Percentiles rank a stretch among this genome's conserved stretches.
phyloP scores from a whole-genome alignment of 2,329 filamentous ascomycete genomes.

The Akanthomyces uredinophilus region DNA sequence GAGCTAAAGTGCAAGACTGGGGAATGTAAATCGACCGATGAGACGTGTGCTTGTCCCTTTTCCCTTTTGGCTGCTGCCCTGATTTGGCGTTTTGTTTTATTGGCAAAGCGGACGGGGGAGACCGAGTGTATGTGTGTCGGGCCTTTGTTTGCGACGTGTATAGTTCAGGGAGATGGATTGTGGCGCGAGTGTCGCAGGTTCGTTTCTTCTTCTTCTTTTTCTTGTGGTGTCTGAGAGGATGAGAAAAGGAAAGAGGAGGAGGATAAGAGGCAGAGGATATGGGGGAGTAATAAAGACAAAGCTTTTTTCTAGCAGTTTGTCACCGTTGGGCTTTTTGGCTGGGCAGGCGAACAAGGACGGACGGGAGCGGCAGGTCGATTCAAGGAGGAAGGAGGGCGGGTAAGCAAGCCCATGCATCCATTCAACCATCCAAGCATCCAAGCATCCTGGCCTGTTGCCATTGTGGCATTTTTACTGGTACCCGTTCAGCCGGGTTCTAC shows the following conservation, averaged over 20 bases:
- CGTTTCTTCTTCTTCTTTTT: neutral
- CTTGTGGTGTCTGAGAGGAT: neutral
- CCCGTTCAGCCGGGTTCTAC: slow-evolving; percentile 4
- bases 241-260: neutral
- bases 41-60: neutral
- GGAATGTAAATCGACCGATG: neutral
- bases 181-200: neutral
- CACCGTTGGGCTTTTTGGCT: neutral
- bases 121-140: neutral
- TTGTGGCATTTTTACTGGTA: neutral
- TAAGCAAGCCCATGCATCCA: neutral
- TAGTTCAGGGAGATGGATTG: neutral
- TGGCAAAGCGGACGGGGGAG: neutral
- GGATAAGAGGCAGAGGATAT: neutral
- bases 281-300: slow-evolving; percentile 2
- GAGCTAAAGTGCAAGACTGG: neutral
- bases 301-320: neutral
- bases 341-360: neutral
- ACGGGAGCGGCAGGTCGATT: slow-evolving; percentile 1
- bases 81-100: slow-evolving; percentile 1
- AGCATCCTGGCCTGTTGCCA: neutral
- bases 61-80: neutral
- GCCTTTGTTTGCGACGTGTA: neutral
- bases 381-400: slow-evolving; percentile 2
- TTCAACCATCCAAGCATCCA: too few species aligned